phyloP scores from a whole-genome alignment of 371 early-diverging fungal species.

The Apophysomyces trapeziformis region DNA sequence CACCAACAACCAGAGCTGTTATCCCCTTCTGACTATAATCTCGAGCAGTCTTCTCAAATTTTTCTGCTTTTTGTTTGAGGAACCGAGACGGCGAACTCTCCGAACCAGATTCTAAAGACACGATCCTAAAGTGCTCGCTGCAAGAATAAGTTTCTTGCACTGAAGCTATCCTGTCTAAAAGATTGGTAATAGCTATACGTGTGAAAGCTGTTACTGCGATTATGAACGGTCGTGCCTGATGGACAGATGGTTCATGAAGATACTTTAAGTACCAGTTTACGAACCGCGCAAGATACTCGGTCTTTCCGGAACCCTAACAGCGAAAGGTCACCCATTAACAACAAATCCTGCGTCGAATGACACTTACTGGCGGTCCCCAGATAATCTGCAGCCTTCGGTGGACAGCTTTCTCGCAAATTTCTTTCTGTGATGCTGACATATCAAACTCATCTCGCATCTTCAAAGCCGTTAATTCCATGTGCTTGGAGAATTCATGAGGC shows the following conservation, averaged over 20 bases:
- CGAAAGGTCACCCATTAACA: not conserved
- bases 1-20: slow-evolving; percentile 43
- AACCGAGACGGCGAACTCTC: too few species aligned
- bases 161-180: slow-evolving; percentile 43
- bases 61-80: slow-evolving; percentile 5
- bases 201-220: slow-evolving; percentile 65
- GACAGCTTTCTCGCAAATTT: slow-evolving; percentile 43
- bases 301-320: slow-evolving; percentile 63
- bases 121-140: slow-evolving; percentile 4
- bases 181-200: slow-evolving; percentile 53
- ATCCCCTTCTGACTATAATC: slow-evolving; percentile 14
- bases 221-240: slow-evolving; percentile 32
- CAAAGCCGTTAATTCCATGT: slow-evolving; percentile 34
- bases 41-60: slow-evolving; percentile 4
- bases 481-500: slow-evolving; percentile 6
- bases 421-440: slow-evolving; percentile 61
- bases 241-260: slow-evolving; percentile 14
- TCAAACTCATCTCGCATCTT: slow-evolving; percentile 41
- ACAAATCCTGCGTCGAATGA: not conserved
- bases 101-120: not conserved
- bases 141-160: slow-evolving; percentile 23
- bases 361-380: slow-evolving; percentile 65
- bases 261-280: slow-evolving; percentile 49
- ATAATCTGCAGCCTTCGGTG: slow-evolving; percentile 52
- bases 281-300: slow-evolving; percentile 58